Base-by-base conservation (phyloP, 1,284 basidiomycete genomes). In the Ganoderma sp. region DNA sequence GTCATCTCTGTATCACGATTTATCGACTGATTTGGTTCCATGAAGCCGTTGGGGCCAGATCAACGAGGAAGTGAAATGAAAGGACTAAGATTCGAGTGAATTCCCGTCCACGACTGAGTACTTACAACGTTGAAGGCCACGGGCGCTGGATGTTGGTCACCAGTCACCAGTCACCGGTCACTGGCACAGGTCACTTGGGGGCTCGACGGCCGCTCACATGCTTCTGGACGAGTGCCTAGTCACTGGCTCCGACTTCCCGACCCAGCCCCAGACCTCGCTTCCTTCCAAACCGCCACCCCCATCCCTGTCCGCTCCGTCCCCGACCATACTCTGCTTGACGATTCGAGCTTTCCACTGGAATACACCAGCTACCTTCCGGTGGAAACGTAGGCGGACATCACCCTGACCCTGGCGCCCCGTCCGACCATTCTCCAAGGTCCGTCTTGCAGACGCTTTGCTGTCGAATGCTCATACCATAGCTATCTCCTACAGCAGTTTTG, bases 1-100 rank as follows among this genome's bases (percentile, higher is more conserved):
- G 9, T 25, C n/a, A 22, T n/a, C 61, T 28, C 48, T 71, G 66
- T 71, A 69, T 50, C 66, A 67, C 43, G 64, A 65, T 52, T 14
- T 22, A 22, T 22, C 12, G n/a, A 22, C 48, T 6, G 22, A 22
- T 39, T 39, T 39, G 37, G 37, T 5, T 39, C 8, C 3, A 39
- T 39, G 10, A 39, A 39, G 8, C 37, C 37, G 37, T 39, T 39
- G 37, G 37, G 37, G 10, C 37, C 8, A 9, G 32, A 32, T 32
- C 37, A 10, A 39, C 37, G 37, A 39, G 7, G 37, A 39, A 39
- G 32, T 32, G 32, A 32, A 32, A 32, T 32, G 32, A 32, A 32
- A 32, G 32, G 32, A 32, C 32, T 32, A 32, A 32, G 32, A 32
- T 32, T 3, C 32, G 32, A 32, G 32, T 32, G 5, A 32, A 32